Base-by-base conservation (phyloP, 805 yeast species). In the Alloascoidea africana region DNA sequence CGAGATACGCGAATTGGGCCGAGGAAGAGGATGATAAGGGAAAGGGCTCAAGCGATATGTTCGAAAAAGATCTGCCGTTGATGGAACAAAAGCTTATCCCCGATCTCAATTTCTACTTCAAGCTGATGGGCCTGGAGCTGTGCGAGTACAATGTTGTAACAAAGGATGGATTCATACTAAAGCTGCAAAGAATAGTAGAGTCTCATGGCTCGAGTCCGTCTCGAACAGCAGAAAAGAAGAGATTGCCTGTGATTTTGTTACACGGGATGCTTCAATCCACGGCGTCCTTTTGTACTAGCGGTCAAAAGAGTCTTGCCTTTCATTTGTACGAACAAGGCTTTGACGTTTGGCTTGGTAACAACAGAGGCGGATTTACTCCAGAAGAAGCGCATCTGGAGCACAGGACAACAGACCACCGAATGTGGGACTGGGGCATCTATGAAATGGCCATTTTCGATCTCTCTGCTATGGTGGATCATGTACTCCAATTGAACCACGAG, bases 391-490 rank as follows among this genome's bases (percentile, higher is more conserved):
- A 87, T 59, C 55, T 63, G 41, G 55, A 55, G 40, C 65, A 62
- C 43, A 59, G 62, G 27, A 43, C 58, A 3, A 46, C 48, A 39
- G 67, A 70, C 46, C 62, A 63, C 1, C 49, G 62, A 37, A 81
- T 80, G 73, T 89, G 98, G 98, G 76, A 81, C 46, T 89, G 98
- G 98, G 89, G 83, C 50, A 67, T 91, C 37, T 57, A 66, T n/a
- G 89, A 84, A 35, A 73, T 91, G 76, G 89, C 87, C 0, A 63
- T 65, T 40, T 71, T 62, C 48, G 98, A 89, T 53, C 55, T 91
- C 33, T 81, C 94, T 1, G 65, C 82, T 14, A 60, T 89, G 56
- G 63, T 87, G 5, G 70, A 76, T 27, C 66, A 68, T 39, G 78
- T 86, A 1, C n/a, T n/a, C n/a, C n/a, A n/a, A n/a, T 53, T 76